Conservation (phyloP, 495 filamentous ascomycete species). For the Glarea lozoyensis region DNA sequence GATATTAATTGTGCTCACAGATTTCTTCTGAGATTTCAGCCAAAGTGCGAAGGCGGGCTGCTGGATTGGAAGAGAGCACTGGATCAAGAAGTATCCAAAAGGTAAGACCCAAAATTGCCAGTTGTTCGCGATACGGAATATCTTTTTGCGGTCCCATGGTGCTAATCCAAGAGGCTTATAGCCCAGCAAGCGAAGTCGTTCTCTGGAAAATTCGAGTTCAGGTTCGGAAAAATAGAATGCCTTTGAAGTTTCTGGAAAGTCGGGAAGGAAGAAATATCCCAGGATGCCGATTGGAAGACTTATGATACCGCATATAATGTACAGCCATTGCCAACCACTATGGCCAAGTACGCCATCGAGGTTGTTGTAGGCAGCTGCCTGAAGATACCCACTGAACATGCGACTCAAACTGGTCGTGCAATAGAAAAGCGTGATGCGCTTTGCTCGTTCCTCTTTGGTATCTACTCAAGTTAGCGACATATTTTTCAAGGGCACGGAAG, state of each 20-base stretch:
- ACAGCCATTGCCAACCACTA: slow-evolving; percentile 57
- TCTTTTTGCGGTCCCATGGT: slow-evolving; percentile 6
- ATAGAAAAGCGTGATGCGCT: slow-evolving; percentile 46
- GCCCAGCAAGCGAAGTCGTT: slow-evolving; percentile 2
- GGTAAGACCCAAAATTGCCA: slow-evolving; percentile 15
- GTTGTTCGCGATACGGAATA: slow-evolving; percentile 5
- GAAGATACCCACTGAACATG: slow-evolving; percentile 41
- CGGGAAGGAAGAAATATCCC: slow-evolving; percentile 48
- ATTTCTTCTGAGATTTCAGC: slow-evolving; percentile 20
- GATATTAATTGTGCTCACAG: slow-evolving; percentile 9
- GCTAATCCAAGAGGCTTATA: slow-evolving; percentile 6
- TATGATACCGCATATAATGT: slow-evolving; percentile 36
- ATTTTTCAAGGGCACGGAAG: too few relatives aligned
- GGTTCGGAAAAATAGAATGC: slow-evolving; percentile 28
- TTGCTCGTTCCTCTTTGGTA: too few relatives aligned
- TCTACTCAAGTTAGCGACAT: too few relatives aligned
- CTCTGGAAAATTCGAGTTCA: slow-evolving; percentile 1
- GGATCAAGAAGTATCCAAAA: slow-evolving; percentile 10
- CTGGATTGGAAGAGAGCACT: slow-evolving; percentile 1
- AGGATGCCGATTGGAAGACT: slow-evolving; percentile 46
- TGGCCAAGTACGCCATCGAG: slow-evolving; percentile 42
- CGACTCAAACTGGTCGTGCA: slow-evolving; percentile 36
- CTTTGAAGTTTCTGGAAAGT: too few relatives aligned
- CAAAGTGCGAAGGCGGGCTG: slow-evolving; percentile 21
- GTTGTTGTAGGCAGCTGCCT: slow-evolving; percentile 42